Conservation (phyloP, 2,329 filamentous ascomycete species). For the Boeremia lycopersici region DNA sequence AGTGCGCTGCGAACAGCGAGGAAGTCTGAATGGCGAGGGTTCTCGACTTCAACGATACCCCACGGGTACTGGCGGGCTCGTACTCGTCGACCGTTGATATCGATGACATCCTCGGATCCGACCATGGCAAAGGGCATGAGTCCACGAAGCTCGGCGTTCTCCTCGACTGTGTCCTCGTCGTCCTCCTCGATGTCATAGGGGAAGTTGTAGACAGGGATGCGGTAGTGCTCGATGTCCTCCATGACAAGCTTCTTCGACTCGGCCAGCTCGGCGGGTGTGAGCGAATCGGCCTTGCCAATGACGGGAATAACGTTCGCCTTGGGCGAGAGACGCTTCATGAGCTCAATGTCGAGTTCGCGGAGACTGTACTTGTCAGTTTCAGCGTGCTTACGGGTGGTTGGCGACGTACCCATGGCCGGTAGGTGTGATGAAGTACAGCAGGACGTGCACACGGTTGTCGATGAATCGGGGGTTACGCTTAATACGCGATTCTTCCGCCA, state of each 20-base stretch:
- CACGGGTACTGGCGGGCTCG: conserved; percentile 97
- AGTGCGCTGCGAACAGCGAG: conserved; percentile 94
- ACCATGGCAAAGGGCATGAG: conserved; percentile 99
- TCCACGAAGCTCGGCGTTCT: conserved; percentile 95
- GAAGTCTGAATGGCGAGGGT: conserved; percentile 98
- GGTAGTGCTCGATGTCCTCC: conserved; percentile 99
- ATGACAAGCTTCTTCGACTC: conserved; percentile 99
- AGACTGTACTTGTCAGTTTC: conserved; percentile 63
- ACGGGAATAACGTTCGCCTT: conserved; percentile 99
- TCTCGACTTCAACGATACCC: conserved; percentile 99
- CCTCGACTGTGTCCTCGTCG: conserved; percentile 98
- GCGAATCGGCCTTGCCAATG: conserved; percentile 96
- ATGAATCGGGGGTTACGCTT: conserved; percentile 99
- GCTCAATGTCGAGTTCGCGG: conserved; percentile 97
- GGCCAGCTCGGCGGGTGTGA: conserved; percentile 93
- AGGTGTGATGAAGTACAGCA: conserved; percentile 99
- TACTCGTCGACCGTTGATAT: conserved; percentile 90
- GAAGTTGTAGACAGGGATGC: conserved; percentile 99
- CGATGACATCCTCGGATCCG: conserved; percentile 92
- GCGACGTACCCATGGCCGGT: conserved; percentile 84
- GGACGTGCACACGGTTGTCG: conserved; percentile 96
- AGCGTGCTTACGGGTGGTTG: neutral
- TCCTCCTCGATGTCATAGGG: conserved; percentile 99
- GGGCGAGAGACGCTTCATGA: conserved; percentile 98
- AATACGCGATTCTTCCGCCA: conserved; percentile 98